These are phyloP conservation scores for Asterella californica DNA, from an alignment of 225 moss, liverwort and hornwort species.

Conservation along the genomic window DNA sequence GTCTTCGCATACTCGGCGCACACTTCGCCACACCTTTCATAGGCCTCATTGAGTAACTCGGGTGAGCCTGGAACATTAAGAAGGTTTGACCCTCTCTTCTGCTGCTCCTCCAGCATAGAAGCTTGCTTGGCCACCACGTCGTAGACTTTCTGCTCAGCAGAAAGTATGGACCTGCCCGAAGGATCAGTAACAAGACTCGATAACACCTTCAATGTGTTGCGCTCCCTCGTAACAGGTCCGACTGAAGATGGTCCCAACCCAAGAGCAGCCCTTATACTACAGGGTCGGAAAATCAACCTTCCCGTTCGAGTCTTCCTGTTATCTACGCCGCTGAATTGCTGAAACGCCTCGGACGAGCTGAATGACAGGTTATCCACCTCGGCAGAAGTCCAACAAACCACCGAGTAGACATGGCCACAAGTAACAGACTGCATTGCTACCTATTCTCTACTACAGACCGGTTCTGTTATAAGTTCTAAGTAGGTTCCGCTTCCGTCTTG, in stretches of 20 bases:
- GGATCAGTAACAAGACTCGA: constrained; percentile 42
- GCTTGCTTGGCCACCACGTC: constrained; percentile 92
- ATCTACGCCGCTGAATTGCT: neutral
- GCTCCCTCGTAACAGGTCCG: constrained; percentile 1
- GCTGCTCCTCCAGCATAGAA: constrained; percentile 75
- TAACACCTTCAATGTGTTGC: constrained; percentile 26
- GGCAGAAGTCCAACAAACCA: too few relatives aligned
- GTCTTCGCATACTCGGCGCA: constrained; percentile 94
- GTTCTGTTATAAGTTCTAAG: too few relatives aligned
- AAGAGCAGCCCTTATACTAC: constrained; percentile 9
- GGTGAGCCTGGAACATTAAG: constrained; percentile 35
- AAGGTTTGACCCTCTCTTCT: constrained; percentile 19
- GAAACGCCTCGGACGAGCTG: too few relatives aligned
- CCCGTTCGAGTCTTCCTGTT: too few relatives aligned
- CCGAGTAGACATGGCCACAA: too few relatives aligned
- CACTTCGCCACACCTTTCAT: constrained; percentile 77
- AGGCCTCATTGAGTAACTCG: constrained; percentile 65
- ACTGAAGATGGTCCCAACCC: constrained; percentile 15
- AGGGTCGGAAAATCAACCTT: neutral
- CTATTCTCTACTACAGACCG: too few relatives aligned
- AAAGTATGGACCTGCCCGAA: constrained; percentile 34
- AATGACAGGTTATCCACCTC: too few relatives aligned
- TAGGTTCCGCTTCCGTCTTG: too few relatives aligned
- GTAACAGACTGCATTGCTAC: too few relatives aligned
- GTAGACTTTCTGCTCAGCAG: constrained; percentile 71